Conservation (phyloP, 2,329 filamentous ascomycete species). For the Diplodia scrobiculata region DNA sequence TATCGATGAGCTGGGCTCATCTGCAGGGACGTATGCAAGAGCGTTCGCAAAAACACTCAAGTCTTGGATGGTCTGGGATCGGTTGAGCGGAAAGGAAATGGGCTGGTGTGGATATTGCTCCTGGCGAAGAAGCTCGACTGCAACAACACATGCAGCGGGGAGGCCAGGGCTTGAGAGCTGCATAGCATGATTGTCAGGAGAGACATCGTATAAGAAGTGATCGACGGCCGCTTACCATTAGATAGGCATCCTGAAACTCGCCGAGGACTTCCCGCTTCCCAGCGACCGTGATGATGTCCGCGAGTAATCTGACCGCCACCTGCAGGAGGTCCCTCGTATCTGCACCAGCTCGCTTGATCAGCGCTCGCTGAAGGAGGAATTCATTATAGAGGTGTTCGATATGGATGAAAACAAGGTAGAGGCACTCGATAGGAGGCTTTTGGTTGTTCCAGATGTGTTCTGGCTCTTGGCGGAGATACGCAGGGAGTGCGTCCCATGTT, state of each 20-base stretch:
- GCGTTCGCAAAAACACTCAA: conserved; percentile 46
- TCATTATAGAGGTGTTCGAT: conserved; percentile 60
- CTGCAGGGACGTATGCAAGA: conserved; percentile 45
- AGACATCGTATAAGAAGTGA: background rate
- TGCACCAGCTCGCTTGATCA: conserved; percentile 41
- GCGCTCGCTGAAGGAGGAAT: conserved; percentile 61
- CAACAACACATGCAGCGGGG: conserved; percentile 48
- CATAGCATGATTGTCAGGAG: conserved; percentile 42
- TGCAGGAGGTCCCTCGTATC: conserved; percentile 42
- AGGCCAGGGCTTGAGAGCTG: conserved; percentile 41
- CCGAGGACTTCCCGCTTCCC: conserved; percentile 46
- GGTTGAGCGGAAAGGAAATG: conserved; percentile 39
- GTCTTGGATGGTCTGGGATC: conserved; percentile 51
- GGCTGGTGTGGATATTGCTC: conserved; percentile 35
- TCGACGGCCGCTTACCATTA: conserved; percentile 11
- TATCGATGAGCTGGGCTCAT: conserved; percentile 46
- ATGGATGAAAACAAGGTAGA: conserved; percentile 50
- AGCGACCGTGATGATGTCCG: conserved; percentile 43
- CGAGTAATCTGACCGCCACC: conserved; percentile 45
- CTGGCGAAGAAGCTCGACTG: conserved; percentile 50
- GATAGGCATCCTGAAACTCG: conserved; percentile 47
- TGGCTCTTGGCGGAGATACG: conserved; percentile 35
- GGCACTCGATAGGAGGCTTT: conserved; percentile 44
- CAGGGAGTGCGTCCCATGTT: conserved; percentile 37
- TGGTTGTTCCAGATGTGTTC: conserved; percentile 29